Percentiles rank a stretch among this genome's conserved stretches.
These are phyloP conservation scores for Solanum clarkiae DNA, from an alignment of 257 asterid genomes.

Conservation along the genomic window DNA sequence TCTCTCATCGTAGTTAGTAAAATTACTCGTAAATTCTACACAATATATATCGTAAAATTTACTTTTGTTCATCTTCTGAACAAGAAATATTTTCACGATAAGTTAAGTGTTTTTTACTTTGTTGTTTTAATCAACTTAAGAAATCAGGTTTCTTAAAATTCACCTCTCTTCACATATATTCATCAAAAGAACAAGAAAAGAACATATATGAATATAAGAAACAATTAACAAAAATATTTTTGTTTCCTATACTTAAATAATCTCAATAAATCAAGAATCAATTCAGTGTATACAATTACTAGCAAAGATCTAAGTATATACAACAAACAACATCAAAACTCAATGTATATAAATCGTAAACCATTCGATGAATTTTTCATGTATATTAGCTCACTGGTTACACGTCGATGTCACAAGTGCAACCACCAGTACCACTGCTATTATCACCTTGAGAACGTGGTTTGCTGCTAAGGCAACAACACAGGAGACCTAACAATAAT, in stretches of 20 bases:
- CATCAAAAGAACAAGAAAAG: neutral
- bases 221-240: neutral
- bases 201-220: neutral
- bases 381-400: neutral
- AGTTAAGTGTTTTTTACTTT: too few species aligned
- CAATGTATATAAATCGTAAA: too few species aligned
- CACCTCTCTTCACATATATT: neutral
- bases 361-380: too few species aligned
- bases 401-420: constrained; percentile 6
- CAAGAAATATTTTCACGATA: too few species aligned
- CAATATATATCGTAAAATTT: too few species aligned
- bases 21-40: too few species aligned
- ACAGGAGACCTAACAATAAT: constrained; percentile 5
- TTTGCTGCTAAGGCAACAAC: constrained; percentile 11
- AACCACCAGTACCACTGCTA: neutral
- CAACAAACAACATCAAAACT: too few species aligned
- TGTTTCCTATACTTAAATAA: too few species aligned
- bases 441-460: constrained; percentile 5
- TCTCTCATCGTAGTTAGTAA: too few species aligned
- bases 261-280: neutral
- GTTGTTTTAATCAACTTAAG: too few species aligned
- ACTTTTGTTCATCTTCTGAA: too few species aligned
- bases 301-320: neutral
- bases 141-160: too few species aligned
- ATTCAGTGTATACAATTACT: neutral